Evolutionary conservation across 352 stramenopile species (phyloP), one percentile per base, ranked within the genome.

Genomic region (Pythium brassicae): DNA sequence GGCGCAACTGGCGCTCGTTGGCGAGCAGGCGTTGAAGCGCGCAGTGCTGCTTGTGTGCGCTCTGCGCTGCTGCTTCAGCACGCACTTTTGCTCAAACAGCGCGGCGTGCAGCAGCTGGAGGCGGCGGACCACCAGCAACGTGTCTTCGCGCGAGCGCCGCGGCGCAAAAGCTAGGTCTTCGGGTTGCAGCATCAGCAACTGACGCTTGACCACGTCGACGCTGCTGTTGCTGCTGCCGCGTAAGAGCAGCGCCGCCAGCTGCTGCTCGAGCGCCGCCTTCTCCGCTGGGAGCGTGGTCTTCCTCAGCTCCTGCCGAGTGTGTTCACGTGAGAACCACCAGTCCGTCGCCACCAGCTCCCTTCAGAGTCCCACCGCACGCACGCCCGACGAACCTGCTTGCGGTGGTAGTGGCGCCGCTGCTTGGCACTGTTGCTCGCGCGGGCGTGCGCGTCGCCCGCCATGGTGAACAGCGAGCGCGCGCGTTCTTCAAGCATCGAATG

Each of bases 351-450:
- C 10, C 29, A 35, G 29, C 10, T 10, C 29, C 10, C 29, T 35
- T 10, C 10, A 10, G 5, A 35, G 29, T 35, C 4, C 29, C 4
- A 4, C 29, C 29, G 10, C n/a, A n/a, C n/a, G 10, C 29, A 35
- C 29, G 29, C 10, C 5, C 29, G 10, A 22, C 39, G 12, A 4
- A 44, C 39, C 39, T 34, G 44, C 23, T 50, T 50, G 44, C 44
- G 44, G 17, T 50, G 22, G 44, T 50, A 37, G 15, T 50, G 39
- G 39, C 39, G 39, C 12, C 39, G 39, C 39, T 44, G 39, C 39
- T 44, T 44, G 39, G 39, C 39, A 14, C 39, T 20, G 39, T 44
- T 44, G 12, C 17, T 44, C 12, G 39, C 39, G 15, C 39, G 15
- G 39, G 39, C 39, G 19, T 14, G 39, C 4, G 39, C 39, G 17